These are phyloP conservation scores for Populus tomentosa DNA, from an alignment of 441 rosid species.

Conservation along the genomic window DNA sequence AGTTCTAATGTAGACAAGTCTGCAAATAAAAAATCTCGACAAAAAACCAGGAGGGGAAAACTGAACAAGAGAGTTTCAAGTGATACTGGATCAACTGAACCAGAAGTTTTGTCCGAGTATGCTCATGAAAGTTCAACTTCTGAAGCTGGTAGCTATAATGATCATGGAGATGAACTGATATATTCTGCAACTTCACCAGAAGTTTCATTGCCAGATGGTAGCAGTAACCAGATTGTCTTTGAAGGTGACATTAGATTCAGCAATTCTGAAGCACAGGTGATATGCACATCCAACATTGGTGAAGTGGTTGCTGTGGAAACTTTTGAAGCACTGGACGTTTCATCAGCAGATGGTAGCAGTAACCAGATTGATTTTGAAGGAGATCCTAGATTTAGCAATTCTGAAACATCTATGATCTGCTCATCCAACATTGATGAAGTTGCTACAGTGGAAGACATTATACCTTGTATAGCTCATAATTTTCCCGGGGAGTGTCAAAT, in stretches of 20 bases:
- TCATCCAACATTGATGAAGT: neutral
- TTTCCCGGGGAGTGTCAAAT: neutral
- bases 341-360: conserved; percentile 15
- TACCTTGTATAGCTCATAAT: neutral
- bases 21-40: conserved; percentile 26
- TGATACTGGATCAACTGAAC: conserved; percentile 18
- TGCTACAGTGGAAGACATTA: neutral
- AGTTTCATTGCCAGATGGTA: conserved; percentile 22
- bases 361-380: conserved; percentile 5
- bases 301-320: neutral
- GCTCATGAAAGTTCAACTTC: conserved; percentile 20
- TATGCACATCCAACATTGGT: neutral
- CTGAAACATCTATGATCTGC: neutral
- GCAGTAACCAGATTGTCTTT: conserved; percentile 7
- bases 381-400: neutral
- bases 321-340: conserved; percentile 19
- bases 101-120: conserved; percentile 24
- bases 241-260: neutral
- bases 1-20: conserved; percentile 19
- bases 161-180: conserved; percentile 16
- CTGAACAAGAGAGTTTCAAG: conserved; percentile 27
- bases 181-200: conserved; percentile 23
- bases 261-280: neutral
- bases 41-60: conserved; percentile 37
- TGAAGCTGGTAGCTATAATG: conserved; percentile 17